Evolutionary conservation across 2,329 filamentous ascomycete genomes (phyloP).

Genomic region (Colletotrichum shisoi): DNA sequence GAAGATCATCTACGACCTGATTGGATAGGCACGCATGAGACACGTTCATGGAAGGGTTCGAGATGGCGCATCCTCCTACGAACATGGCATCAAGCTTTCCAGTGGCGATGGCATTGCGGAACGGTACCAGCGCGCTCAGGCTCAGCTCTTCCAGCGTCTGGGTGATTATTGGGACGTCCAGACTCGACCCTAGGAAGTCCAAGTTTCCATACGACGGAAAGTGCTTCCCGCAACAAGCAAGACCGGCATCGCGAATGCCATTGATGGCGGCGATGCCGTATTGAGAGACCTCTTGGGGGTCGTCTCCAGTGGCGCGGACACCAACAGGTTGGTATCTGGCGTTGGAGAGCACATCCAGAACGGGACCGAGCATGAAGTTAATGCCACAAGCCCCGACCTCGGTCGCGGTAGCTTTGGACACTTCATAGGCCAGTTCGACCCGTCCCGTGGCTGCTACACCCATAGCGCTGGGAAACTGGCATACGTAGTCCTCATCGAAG

Average conservation of each 20-base stretch:
- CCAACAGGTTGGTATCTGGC: conserved; percentile 89
- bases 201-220: conserved; percentile 96
- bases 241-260: conserved; percentile 88
- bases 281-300: conserved; percentile 92
- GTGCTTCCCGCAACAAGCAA: conserved; percentile 92
- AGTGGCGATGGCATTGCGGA: conserved; percentile 85
- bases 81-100: conserved; percentile 91
- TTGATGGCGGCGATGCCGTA: conserved; percentile 91
- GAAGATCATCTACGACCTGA: conserved; percentile 87
- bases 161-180: conserved; percentile 94
- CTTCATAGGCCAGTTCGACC: conserved; percentile 82
- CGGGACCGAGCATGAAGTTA: conserved; percentile 93
- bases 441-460: conserved; percentile 92
- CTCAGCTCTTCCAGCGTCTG: conserved; percentile 93
- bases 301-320: conserved; percentile 87
- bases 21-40: conserved; percentile 95
- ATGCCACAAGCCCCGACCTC: conserved; percentile 93
- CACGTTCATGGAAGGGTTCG: conserved; percentile 89
- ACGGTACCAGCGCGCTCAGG: conserved; percentile 88
- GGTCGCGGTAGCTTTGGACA: conserved; percentile 91
- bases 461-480: conserved; percentile 97
- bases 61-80: conserved; percentile 92
- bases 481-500: conserved; percentile 94
- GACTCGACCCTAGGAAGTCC: conserved; percentile 87
- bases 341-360: conserved; percentile 92